These are phyloP conservation scores for Claviceps capensis DNA, from an alignment of 2,329 filamentous ascomycete genomes.

Conservation along the genomic window DNA sequence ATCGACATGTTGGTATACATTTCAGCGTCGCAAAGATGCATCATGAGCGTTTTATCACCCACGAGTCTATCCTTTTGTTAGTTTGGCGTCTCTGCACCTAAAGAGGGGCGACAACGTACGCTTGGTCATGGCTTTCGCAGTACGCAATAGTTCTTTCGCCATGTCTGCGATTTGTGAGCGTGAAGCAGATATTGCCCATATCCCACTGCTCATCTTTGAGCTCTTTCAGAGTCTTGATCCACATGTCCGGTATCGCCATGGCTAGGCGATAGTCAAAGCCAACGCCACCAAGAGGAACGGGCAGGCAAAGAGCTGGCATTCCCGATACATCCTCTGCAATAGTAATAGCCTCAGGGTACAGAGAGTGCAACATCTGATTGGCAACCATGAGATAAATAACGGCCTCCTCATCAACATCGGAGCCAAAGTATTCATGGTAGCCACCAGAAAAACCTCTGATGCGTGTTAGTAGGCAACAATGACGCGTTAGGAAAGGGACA, in stretches of 20 bases:
- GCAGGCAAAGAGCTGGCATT: slow-evolving; percentile 92
- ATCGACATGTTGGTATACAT: slow-evolving; percentile 97
- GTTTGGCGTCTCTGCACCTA: not conserved
- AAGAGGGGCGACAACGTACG: slow-evolving; percentile 42
- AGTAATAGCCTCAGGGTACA: slow-evolving; percentile 80
- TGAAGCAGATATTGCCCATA: slow-evolving; percentile 71
- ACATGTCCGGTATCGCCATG: slow-evolving; percentile 97
- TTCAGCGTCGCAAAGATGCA: slow-evolving; percentile 95
- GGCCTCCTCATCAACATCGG: slow-evolving; percentile 79
- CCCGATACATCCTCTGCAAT: slow-evolving; percentile 96
- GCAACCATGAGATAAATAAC: slow-evolving; percentile 92
- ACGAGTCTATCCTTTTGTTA: slow-evolving; percentile 50
- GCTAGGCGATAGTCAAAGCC: slow-evolving; percentile 95
- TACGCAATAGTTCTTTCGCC: slow-evolving; percentile 98
- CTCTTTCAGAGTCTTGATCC: slow-evolving; percentile 97
- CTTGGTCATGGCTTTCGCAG: slow-evolving; percentile 93
- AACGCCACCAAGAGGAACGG: slow-evolving; percentile 73
- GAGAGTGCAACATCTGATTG: slow-evolving; percentile 85
- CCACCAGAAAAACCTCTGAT: slow-evolving; percentile 83
- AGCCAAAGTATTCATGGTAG: slow-evolving; percentile 95
- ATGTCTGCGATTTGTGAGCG: slow-evolving; percentile 81
- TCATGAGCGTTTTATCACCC: slow-evolving; percentile 91
- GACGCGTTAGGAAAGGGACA: not conserved
- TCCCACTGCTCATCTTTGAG: slow-evolving; percentile 86
- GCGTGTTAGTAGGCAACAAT: slow-evolving; percentile 4